Base-by-base conservation (phyloP, 768 basidiomycete genomes). In the Lentinula aciculospora region DNA sequence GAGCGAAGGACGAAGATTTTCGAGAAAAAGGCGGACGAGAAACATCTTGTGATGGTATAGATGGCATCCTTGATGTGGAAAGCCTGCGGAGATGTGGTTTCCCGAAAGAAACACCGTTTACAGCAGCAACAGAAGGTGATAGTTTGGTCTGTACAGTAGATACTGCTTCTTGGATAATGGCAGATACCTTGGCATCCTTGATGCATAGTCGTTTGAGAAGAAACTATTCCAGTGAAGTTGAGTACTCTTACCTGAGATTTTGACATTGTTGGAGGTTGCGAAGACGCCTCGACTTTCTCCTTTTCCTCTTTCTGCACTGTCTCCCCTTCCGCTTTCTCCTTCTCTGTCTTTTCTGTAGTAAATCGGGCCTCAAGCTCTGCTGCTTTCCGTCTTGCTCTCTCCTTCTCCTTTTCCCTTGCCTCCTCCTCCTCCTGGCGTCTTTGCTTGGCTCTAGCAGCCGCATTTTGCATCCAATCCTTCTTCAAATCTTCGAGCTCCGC, bases 351-450 rank as follows among this genome's bases (percentile, higher is more conserved):
- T 63, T 74, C 76, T 12, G 66, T 64, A 57, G 73, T 73, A 67
- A 88, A 81, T 66, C 76, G 83, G 56, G 78, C 86, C 70, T 90
- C 89, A 23, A 92, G 67, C 66, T 89, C 88, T 10, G 77, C 80
- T 27, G 90, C 92, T 69, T 94, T 96, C 71, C 74, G 81, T 60
- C 82, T 78, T 13, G 93, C 94, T 15, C 93, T 78, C 64, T 94
- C 92, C 63, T 83, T 82, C 68, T 88, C 86, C 47, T 82, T 86
- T 66, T 91, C 85, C 15, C 92, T 79, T 62, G 89, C 86, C 60
- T 85, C 87, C 67, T 95, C 94, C 63, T 94, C 93, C 51, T 88
- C 80, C 64, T 90, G 86, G 47, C 91, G 76, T 55, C 93, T 77
- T 60, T 87, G 81, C 65, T 83, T 86, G 5, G 93, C 93, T 39